Base-by-base conservation (phyloP, 208 protist species). In the Acanthamoeba rhysodes region DNA sequence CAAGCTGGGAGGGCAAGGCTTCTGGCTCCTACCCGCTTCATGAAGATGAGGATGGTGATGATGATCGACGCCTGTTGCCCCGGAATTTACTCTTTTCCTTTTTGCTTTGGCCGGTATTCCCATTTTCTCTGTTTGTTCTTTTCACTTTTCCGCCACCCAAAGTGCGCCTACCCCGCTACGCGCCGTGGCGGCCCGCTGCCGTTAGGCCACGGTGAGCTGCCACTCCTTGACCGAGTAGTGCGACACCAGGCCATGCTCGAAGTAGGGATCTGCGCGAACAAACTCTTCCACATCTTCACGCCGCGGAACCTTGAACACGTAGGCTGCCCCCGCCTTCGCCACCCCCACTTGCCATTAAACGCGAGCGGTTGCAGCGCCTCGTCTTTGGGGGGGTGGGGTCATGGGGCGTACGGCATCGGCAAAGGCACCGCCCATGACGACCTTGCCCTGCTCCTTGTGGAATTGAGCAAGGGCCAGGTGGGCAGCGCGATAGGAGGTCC, bases 181-280 rank as follows among this genome's bases (percentile, higher is more conserved):
- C n/a, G n/a, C n/a, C n/a, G n/a, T n/a, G n/a, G n/a, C n/a, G n/a
- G n/a, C n/a, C n/a, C n/a, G n/a, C n/a, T n/a, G n/a, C n/a, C n/a
- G n/a, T 41, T 41, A 41, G 37, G 37, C n/a, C 50, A 55, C 0
- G 50, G 16, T 57, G 50, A 66, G 70, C 0, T 72, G 66, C 66
- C 66, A 72, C 66, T 72, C 66, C 22, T 72, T 72, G 66, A 72
- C 32, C 0, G 66, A 72, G 66, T 72, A 72, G 66, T 72, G 66
- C 0, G 66, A 27, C 14, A 72, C 66, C 9, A 72, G 70, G 70
- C 70, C 70, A n/a, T 78, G 70, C 70, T 78, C 37, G 29, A 27
- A 45, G 70, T 78, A 45, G 22, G 70, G 70, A 45, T 78, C 70
- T 34, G 22, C 5, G 0, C 70, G 70, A 18, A 78, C 70, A 78